Base-by-base conservation (phyloP, 2,329 filamentous ascomycete genomes). In the Aschersonia sp. region DNA sequence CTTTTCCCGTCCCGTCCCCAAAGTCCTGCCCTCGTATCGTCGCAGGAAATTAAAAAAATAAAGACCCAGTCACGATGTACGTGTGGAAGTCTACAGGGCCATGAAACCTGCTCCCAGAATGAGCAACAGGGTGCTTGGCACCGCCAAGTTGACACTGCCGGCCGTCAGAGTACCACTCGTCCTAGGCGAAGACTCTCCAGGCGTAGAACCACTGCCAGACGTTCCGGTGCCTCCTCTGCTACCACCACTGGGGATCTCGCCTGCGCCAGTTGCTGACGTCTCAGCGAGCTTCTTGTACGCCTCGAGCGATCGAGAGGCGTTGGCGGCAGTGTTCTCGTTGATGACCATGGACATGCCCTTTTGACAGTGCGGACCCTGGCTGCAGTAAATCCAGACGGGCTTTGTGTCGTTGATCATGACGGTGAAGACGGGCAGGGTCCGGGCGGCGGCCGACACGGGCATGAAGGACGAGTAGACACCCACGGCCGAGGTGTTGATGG, bases 341-440 rank as follows among this genome's bases (percentile, higher is more conserved):
- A 88, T 80, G 32, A 85, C 83, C 68, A 85, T 82, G 49, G 75
- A 73, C 82, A 88, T 88, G 51, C 83, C 83, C 44, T 61, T 66
- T 63, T 87, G 76, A 65, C 85, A 92, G 67, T 92, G 86, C 58
- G 72, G 76, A 43, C 62, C 79, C 63, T 87, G 81, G 32, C 78
- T 79, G 67, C 85, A 90, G 72, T 83, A 90, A 53, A 85, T 67
- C 84, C 86, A 92, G 53, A 89, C 70, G 32, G 86, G 85, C 48
- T 73, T 81, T 43, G 73, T 76, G 62, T 79, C 71, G 58, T 80
- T 81, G 62, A 92, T 68, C 61, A 72, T 73, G 57, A 90, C 69
- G 49, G 81, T 87, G 66, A 81, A 92, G 47, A 81, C 81, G 31
- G 83, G 77, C 50, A 79, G 72, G 60, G 51, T 63, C 57, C 29